phyloP scores from a whole-genome alignment of 345 rosid species.

The Gossypium mustelinum region DNA sequence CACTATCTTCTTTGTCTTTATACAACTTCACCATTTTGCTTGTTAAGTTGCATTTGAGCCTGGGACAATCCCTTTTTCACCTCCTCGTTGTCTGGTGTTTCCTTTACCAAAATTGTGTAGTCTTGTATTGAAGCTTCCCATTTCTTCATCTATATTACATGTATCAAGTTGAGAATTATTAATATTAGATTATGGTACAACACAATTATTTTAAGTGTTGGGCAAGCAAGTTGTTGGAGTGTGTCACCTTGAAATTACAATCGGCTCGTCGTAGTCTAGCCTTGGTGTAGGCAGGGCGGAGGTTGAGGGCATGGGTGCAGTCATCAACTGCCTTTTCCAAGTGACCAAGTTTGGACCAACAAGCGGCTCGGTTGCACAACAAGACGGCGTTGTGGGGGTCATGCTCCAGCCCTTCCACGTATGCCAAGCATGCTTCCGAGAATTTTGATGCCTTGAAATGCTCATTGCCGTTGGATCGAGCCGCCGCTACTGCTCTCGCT shows the following conservation, averaged over 20 bases:
- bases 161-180: neutral
- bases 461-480: constrained; percentile 71
- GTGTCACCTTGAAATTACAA: constrained; percentile 64
- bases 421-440: constrained; percentile 52
- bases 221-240: neutral
- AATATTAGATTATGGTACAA: neutral
- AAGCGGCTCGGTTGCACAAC: constrained; percentile 86
- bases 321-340: constrained; percentile 66
- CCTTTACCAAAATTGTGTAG: constrained; percentile 55
- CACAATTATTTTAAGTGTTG: neutral
- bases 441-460: constrained; percentile 53
- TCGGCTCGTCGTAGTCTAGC: constrained; percentile 89
- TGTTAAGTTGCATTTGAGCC: constrained; percentile 47
- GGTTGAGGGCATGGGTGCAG: constrained; percentile 58
- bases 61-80: constrained; percentile 46
- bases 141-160: constrained; percentile 43
- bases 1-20: constrained; percentile 10
- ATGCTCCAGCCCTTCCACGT: constrained; percentile 68
- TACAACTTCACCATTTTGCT: constrained; percentile 27
- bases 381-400: constrained; percentile 74
- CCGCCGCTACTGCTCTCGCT: constrained; percentile 48
- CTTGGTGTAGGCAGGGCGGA: constrained; percentile 62
- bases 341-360: constrained; percentile 59
- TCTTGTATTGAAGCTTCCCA: constrained; percentile 71
- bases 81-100: constrained; percentile 65